phyloP scores from a whole-genome alignment of 208 protist species.

The Leishmania major region DNA sequence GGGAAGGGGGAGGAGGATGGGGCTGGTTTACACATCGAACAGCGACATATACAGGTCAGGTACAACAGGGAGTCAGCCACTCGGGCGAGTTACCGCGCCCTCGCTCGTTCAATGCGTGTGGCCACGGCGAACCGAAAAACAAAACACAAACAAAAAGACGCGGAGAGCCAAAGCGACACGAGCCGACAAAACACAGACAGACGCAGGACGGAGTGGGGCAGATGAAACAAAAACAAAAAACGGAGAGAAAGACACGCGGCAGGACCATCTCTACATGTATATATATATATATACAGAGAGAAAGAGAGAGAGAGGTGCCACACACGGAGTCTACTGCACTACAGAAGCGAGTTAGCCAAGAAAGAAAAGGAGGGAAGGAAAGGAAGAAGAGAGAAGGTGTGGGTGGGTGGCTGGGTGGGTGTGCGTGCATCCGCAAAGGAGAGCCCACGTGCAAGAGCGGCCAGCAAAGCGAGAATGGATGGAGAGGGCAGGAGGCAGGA shows the following conservation, averaged over 20 bases:
- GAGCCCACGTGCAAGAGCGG: background rate
- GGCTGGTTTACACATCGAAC: background rate
- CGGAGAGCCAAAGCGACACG: no score
- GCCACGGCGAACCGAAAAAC: background rate
- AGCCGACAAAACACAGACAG: no score
- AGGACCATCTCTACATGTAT: background rate
- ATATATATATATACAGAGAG: background rate
- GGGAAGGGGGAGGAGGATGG: no score
- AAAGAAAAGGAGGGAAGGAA: background rate
- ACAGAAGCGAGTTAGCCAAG: background rate
- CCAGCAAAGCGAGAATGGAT: background rate
- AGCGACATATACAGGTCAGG: background rate
- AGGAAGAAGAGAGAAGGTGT: background rate
- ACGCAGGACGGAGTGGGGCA: no score
- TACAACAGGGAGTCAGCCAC: background rate
- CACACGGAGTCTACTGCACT: background rate
- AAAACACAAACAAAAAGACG: background rate
- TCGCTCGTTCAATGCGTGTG: background rate
- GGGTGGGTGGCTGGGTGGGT: background rate
- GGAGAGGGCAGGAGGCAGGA: background rate
- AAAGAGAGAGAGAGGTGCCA: background rate
- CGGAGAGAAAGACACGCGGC: no score
- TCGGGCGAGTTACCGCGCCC: background rate
- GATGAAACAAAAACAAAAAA: no score
- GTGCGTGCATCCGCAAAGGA: background rate